Base-by-base conservation (phyloP, 352 stramenopile species). In the Bremia lactucae region DNA sequence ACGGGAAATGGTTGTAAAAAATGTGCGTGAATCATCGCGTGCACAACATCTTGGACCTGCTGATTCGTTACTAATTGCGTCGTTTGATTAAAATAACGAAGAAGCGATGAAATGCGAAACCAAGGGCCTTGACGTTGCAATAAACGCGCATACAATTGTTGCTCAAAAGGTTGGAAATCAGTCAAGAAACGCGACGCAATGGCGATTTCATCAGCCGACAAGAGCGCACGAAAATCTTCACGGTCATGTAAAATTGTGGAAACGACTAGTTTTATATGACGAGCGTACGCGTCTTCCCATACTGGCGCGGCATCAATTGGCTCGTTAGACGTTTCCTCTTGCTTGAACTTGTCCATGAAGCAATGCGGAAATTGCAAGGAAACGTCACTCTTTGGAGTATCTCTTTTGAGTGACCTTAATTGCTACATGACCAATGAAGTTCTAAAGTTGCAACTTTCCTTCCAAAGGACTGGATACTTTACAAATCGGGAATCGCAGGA, bases 101-200 rank as follows among this genome's bases (percentile, higher is more conserved):
- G 55, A 16, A 91, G 52, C 18, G 73, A 80, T 14, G 59, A 59
- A 0, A 62, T 72, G 47, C 76, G 79, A 47, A 83, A 83, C 79
- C 79, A 92, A 34, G 65, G 58, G 0, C 76, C 79, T 43, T 79
- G 82, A 22, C 79, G 79, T 43, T 89, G 76, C 18, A 92, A 72
- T 16, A 89, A 46, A 7, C 74, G 79, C 28, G 77, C 73, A 37
- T 87, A 89, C 18, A 92, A 40, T n/a, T 74, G 59, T 50, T 86
- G 73, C 29, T 72, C 68, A 11, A 70, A 42, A 3, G 65, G 53
- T 22, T 70, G 39, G 2, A 90, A 39, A 3, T 56, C 57, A 0
- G 62, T 42, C 2, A 90, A 59, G 36, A 83, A 87, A 1, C 51
- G 37, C 1, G 60, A 53, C 3, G 62, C 71, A 0, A 83, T 36